phyloP scores from a whole-genome alignment of 768 basidiomycete genomes.

The Phylloporus sp. region DNA sequence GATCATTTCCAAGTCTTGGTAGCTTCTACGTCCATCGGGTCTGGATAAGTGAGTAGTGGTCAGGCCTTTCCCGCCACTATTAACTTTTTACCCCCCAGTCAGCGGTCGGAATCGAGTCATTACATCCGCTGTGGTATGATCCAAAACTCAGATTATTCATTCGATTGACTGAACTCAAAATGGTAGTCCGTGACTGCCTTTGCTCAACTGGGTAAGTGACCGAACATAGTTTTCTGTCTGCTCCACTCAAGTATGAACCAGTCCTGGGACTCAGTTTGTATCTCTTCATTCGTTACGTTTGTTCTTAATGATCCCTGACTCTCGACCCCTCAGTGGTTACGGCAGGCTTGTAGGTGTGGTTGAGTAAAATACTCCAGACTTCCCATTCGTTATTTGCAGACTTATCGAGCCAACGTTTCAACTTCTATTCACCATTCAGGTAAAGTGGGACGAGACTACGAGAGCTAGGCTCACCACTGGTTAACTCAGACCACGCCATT shows the following conservation, averaged over 20 bases:
- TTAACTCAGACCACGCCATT: conserved; percentile 4
- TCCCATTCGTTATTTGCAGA: conserved; percentile 1
- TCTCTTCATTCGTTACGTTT: not conserved
- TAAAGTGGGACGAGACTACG: not conserved
- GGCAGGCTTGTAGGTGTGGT: conserved; percentile 10
- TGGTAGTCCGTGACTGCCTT: conserved; percentile 3
- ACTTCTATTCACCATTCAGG: conserved; percentile 4
- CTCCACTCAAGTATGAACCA: not conserved
- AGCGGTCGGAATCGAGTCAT: conserved; percentile 16
- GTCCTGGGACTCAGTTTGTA: conserved; percentile 16
- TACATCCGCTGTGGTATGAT: conserved; percentile 13
- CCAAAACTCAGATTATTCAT: not conserved
- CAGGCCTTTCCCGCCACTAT: not conserved
- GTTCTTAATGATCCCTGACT: not conserved
- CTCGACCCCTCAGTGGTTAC: not conserved
- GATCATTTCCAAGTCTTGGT: not conserved
- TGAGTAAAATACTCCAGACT: too few relatives aligned
- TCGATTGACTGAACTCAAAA: not conserved
- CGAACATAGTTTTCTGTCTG: not conserved
- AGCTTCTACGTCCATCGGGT: conserved; percentile 26
- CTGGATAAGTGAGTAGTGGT: too few relatives aligned
- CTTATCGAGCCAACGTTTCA: conserved; percentile 6
- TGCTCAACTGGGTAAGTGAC: conserved; percentile 12
- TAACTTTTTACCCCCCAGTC: conserved; percentile 8
- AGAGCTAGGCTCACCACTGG: not conserved